Conservation (phyloP, 257 asterid species). For the Solanum rostratum region DNA sequence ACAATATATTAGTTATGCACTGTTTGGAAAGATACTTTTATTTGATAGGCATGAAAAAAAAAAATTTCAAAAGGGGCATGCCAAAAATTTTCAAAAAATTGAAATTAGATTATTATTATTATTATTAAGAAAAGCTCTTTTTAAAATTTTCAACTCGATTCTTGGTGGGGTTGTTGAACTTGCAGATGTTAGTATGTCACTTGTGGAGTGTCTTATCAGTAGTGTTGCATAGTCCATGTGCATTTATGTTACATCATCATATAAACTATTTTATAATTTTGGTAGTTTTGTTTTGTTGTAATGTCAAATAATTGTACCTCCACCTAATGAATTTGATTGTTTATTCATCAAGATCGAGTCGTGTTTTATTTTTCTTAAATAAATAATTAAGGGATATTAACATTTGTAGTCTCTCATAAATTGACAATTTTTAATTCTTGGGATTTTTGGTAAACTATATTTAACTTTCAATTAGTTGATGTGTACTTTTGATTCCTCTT, state of each 20-base stretch:
- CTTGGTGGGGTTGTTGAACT: not conserved
- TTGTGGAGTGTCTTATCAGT: not conserved
- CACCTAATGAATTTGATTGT: not conserved
- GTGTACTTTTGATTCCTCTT: not conserved
- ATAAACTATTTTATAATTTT: not conserved
- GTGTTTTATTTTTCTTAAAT: not conserved
- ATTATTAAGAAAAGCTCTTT: not conserved
- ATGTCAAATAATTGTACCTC: not conserved
- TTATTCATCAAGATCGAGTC: not conserved
- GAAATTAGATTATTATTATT: not conserved
- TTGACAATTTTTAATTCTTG: not conserved
- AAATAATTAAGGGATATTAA: not conserved
- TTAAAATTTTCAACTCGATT: not conserved
- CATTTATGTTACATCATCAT: not conserved
- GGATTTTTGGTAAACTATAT: not conserved
- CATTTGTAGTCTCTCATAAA: not conserved
- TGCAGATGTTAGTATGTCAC: not conserved
- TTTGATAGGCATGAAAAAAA: not conserved
- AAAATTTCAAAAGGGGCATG: not conserved
- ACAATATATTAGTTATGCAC: too few relatives aligned
- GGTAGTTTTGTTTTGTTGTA: not conserved
- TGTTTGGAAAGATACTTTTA: not conserved
- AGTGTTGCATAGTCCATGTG: not conserved
- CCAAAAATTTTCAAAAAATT: not conserved
- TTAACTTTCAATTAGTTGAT: not conserved